Evolutionary conservation across 148 eudicot genomes (phyloP).

Genomic region (Cornus florida): DNA sequence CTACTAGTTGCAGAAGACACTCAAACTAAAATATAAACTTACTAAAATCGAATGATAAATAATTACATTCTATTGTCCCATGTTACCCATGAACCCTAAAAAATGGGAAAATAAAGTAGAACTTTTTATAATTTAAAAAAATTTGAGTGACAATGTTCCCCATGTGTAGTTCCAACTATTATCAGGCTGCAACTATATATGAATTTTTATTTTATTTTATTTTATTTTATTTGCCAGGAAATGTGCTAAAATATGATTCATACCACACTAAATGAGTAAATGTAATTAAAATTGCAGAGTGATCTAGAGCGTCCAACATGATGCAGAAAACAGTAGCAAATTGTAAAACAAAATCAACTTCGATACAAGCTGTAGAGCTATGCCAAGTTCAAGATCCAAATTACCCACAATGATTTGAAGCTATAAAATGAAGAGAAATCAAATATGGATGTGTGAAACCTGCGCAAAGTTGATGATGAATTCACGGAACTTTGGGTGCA

Average conservation of each 20-base stretch:
- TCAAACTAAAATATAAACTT: not conserved
- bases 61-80: not conserved
- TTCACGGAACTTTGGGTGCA: slow-evolving; percentile 64
- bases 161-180: not conserved
- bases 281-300: not conserved
- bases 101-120: not conserved
- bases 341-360: not conserved
- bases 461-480: slow-evolving; percentile 77
- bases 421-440: not conserved
- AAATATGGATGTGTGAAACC: slow-evolving; percentile 27
- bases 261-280: no score
- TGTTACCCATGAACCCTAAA: not conserved
- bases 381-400: not conserved
- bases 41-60: no score
- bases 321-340: not conserved
- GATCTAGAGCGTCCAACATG: not conserved
- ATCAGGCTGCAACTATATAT: not conserved
- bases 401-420: not conserved
- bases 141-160: not conserved
- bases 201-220: no score
- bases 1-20: not conserved
- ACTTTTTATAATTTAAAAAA: no score
- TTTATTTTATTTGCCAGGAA: no score
- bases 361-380: not conserved
- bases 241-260: no score